Evolutionary conservation across 2,329 filamentous ascomycete species (phyloP).

Genomic region (Beauveria brongniartii): DNA sequence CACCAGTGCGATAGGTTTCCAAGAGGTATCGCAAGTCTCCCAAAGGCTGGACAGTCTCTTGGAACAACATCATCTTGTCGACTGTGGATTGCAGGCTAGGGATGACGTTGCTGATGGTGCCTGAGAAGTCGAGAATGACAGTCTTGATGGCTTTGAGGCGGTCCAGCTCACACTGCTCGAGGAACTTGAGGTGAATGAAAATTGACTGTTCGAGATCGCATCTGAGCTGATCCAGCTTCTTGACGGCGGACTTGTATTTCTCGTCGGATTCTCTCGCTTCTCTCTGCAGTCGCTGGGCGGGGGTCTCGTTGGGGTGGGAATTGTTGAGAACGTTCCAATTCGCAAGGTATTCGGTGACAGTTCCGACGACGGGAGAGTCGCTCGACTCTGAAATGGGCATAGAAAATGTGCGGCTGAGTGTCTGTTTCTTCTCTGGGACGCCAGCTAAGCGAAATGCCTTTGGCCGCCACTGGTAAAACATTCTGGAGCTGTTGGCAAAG

Average conservation of each 20-base stretch:
- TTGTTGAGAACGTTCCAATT: conserved; percentile 85
- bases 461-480: conserved; percentile 96
- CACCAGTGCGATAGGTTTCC: conserved; percentile 94
- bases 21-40: conserved; percentile 88
- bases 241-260: conserved; percentile 80
- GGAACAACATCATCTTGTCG: conserved; percentile 98
- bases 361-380: conserved; percentile 74
- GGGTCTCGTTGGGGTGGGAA: conserved; percentile 87
- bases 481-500: conserved; percentile 94
- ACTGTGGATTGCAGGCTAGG: conserved; percentile 91
- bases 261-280: conserved; percentile 89
- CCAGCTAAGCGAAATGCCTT: conserved; percentile 85
- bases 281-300: conserved; percentile 73
- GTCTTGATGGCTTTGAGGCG: conserved; percentile 97
- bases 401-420: conserved; percentile 67
- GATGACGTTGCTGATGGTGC: conserved; percentile 95
- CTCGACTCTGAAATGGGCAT: conserved; percentile 46
- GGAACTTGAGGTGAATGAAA: conserved; percentile 83
- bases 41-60: conserved; percentile 92
- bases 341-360: conserved; percentile 80
- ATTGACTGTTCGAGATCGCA: conserved; percentile 96
- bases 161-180: conserved; percentile 95
- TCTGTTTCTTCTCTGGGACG: conserved; percentile 77
- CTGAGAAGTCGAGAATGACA: conserved; percentile 94
- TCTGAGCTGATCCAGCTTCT: conserved; percentile 79